Percentiles rank a stretch among this genome's conserved stretches.
phyloP scores from a whole-genome alignment of 306 rosid species.

The Argentina anserina region DNA sequence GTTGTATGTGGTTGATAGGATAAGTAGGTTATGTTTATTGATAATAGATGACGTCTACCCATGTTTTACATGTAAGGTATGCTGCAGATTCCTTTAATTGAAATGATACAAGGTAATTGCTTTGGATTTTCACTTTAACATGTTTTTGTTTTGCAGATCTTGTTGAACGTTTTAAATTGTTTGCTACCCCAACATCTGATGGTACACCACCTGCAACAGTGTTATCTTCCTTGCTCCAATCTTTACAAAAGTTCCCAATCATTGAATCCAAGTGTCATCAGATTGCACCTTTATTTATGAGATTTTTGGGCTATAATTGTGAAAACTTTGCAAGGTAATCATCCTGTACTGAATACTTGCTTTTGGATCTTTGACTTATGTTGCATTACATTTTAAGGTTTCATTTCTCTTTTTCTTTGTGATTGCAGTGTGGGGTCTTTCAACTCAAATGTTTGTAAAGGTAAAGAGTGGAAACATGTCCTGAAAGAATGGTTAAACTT shows the following conservation, averaged over 20 bases:
- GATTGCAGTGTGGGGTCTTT: conserved; percentile 70
- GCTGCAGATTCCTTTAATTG: background rate
- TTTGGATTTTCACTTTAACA: conserved; percentile 17
- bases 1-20: background rate
- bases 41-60: background rate
- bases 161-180: conserved; percentile 43
- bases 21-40: background rate
- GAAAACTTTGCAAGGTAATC: conserved; percentile 50
- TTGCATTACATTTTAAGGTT: conserved; percentile 6
- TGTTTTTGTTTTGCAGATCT: conserved; percentile 57
- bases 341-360: conserved; percentile 9
- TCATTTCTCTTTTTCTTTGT: conserved; percentile 31
- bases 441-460: conserved; percentile 64
- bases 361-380: background rate
- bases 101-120: background rate
- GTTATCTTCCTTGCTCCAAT: conserved; percentile 60
- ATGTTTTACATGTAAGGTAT: background rate
- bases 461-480: conserved; percentile 79
- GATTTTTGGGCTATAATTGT: conserved; percentile 68
- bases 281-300: conserved; percentile 62
- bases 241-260: conserved; percentile 63
- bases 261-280: conserved; percentile 59
- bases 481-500: conserved; percentile 93
- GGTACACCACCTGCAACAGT: conserved; percentile 61
- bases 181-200: conserved; percentile 44